A percentile compares a stretch with the other conserved stretches of the same genome.
Conservation (phyloP, 805 yeast species). For the Ogataea zsoltii region DNA sequence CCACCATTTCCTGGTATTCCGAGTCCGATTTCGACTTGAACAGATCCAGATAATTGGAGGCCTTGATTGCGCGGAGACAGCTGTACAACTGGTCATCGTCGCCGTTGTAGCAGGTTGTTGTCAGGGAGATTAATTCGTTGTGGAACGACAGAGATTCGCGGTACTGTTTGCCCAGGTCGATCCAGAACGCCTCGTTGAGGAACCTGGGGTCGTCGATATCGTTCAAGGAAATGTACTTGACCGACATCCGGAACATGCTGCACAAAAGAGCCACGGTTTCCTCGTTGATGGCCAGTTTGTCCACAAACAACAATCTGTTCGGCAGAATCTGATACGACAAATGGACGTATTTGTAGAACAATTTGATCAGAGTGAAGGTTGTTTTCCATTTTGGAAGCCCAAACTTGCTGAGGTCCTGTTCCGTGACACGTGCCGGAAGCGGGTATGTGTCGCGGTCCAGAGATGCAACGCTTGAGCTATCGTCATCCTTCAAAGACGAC, state of each 20-base stretch:
- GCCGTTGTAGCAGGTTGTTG: conserved; percentile 27
- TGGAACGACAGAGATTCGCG: conserved; percentile 33
- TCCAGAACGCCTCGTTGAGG: conserved; percentile 40
- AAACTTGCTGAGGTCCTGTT: conserved; percentile 31
- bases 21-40: conserved; percentile 11
- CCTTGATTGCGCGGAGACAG: conserved; percentile 17
- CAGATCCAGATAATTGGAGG: conserved; percentile 10
- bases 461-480: background rate
- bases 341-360: conserved; percentile 44
- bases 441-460: background rate
- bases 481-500: background rate
- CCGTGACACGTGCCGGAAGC: conserved; percentile 22
- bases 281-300: conserved; percentile 32
- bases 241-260: conserved; percentile 38
- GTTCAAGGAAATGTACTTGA: conserved; percentile 33
- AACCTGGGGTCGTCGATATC: conserved; percentile 26
- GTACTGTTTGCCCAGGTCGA: conserved; percentile 34
- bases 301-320: conserved; percentile 33
- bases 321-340: conserved; percentile 40
- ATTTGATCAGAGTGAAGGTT: conserved; percentile 36
- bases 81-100: conserved; percentile 26
- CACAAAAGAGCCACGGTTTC: conserved; percentile 28
- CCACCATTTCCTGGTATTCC: conserved; percentile 31
- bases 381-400: conserved; percentile 41
- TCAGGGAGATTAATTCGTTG: conserved; percentile 30